A percentile compares a stretch with the other conserved stretches of the same genome.
Conservation (phyloP, 805 yeast genomes). For the Sugiyamaella boreocaroliniensis region DNA sequence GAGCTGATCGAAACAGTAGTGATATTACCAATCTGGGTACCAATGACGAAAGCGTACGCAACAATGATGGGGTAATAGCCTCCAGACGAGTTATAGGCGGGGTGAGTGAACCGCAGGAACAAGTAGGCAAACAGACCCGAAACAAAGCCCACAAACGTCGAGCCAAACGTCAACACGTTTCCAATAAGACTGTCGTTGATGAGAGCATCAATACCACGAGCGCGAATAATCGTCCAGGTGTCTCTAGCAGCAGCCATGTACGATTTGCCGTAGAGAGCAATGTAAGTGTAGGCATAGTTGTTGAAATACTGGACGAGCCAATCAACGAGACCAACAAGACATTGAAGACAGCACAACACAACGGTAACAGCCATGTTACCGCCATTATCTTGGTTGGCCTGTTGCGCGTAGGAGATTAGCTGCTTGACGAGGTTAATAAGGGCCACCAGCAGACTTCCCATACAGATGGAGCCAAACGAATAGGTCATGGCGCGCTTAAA, state of each 20-base stretch:
- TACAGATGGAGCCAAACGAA: constrained; percentile 85
- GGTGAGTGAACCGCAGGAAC: constrained; percentile 60
- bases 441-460: constrained; percentile 71
- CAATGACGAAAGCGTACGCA: constrained; percentile 66
- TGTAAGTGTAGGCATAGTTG: constrained; percentile 80
- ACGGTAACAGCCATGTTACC: constrained; percentile 48
- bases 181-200: constrained; percentile 78
- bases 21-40: constrained; percentile 68
- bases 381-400: constrained; percentile 45
- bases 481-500: constrained; percentile 73
- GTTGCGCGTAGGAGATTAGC: constrained; percentile 45
- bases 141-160: constrained; percentile 65
- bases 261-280: constrained; percentile 79
- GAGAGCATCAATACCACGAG: constrained; percentile 77
- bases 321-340: constrained; percentile 57
- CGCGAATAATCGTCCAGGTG: constrained; percentile 69
- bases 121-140: constrained; percentile 56
- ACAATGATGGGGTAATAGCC: constrained; percentile 62
- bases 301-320: constrained; percentile 83
- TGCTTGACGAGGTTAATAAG: constrained; percentile 62
- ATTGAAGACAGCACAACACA: constrained; percentile 42
- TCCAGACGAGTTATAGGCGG: constrained; percentile 55
- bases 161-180: constrained; percentile 70
- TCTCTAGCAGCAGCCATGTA: constrained; percentile 73
- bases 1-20: constrained; percentile 70